A percentile compares a stretch with the other conserved stretches of the same genome.
phyloP scores from a whole-genome alignment of 208 protist genomes.

The Crithidia bombi region DNA sequence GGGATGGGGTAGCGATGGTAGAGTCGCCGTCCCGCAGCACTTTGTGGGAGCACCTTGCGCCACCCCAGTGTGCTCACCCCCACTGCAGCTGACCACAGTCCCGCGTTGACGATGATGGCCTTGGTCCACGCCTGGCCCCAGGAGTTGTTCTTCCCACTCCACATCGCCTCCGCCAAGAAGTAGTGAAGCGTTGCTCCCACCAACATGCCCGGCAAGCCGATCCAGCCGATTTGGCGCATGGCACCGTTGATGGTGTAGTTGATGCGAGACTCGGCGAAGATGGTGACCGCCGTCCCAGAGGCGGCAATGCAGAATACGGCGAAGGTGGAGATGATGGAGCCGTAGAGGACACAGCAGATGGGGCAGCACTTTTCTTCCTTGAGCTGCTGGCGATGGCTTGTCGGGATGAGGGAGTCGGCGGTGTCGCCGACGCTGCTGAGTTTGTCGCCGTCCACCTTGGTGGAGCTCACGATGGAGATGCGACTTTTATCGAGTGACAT shows the following conservation, averaged over 20 bases:
- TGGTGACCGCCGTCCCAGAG: conserved; percentile 55
- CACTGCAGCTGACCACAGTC: conserved; percentile 58
- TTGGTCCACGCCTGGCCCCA: conserved; percentile 91
- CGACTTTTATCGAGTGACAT: conserved; percentile 71
- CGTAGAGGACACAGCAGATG: conserved; percentile 78
- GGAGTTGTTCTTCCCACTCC: conserved; percentile 74
- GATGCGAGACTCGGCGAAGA: conserved; percentile 69
- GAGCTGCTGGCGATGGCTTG: conserved; percentile 25
- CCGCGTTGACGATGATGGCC: conserved; percentile 70
- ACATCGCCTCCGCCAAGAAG: conserved; percentile 88
- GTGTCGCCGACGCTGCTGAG: conserved; percentile 59
- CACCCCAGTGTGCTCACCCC: conserved; percentile 65
- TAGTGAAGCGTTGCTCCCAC: conserved; percentile 78
- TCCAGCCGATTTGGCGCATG: conserved; percentile 77
- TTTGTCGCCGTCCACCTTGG: conserved; percentile 68
- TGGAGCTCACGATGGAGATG: conserved; percentile 80
- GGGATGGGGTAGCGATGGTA: conserved; percentile 85
- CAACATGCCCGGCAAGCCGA: conserved; percentile 67
- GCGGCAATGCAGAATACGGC: conserved; percentile 54
- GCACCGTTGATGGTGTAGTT: conserved; percentile 82
- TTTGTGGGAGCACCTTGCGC: conserved; percentile 66
- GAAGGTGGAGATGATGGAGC: conserved; percentile 54
- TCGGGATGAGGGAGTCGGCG: conserved; percentile 32
- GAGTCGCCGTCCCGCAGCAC: conserved; percentile 54
- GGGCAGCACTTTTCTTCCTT: conserved; percentile 62